These are phyloP conservation scores for Microcyclosporella mali DNA, from an alignment of 2,329 filamentous ascomycete genomes.

Conservation along the genomic window DNA sequence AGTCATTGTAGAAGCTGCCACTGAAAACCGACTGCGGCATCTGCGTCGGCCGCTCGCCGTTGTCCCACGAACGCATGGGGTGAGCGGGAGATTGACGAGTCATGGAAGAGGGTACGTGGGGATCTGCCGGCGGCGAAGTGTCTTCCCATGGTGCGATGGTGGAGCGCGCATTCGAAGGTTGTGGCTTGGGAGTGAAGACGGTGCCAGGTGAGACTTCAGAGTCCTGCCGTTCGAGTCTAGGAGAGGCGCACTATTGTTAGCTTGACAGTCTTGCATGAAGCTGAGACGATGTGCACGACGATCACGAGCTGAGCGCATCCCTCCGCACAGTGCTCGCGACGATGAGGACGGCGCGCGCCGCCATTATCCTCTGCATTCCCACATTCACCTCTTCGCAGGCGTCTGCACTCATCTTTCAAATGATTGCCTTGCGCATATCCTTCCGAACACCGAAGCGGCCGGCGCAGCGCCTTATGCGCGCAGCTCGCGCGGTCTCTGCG, in stretches of 20 bases:
- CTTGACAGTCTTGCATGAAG: conserved; percentile 12
- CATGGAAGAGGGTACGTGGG: conserved; percentile 36
- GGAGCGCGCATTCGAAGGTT: conserved; percentile 41
- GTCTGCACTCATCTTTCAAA: not conserved
- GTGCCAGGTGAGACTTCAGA: conserved; percentile 39
- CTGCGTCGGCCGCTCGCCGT: conserved; percentile 21
- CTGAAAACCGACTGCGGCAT: conserved; percentile 42
- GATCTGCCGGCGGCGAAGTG: conserved; percentile 14
- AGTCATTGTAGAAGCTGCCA: conserved; percentile 66
- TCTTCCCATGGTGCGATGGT: conserved; percentile 50
- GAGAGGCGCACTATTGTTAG: conserved; percentile 22
- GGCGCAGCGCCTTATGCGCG: too few species aligned
- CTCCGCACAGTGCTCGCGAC: not conserved
- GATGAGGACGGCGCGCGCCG: too few species aligned
- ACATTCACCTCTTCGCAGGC: not conserved
- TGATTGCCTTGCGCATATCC: conserved; percentile 7
- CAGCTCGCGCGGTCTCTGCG: too few species aligned
- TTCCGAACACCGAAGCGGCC: too few species aligned
- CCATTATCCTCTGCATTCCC: not conserved
- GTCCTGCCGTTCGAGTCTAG: conserved; percentile 40
- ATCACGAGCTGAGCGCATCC: conserved; percentile 7
- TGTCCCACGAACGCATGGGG: conserved; percentile 39
- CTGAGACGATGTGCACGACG: not conserved
- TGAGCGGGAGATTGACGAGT: conserved; percentile 45
- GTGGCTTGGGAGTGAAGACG: conserved; percentile 25